phyloP scores from a whole-genome alignment of 2,329 filamentous ascomycete species.

The Xylariales sp. region DNA sequence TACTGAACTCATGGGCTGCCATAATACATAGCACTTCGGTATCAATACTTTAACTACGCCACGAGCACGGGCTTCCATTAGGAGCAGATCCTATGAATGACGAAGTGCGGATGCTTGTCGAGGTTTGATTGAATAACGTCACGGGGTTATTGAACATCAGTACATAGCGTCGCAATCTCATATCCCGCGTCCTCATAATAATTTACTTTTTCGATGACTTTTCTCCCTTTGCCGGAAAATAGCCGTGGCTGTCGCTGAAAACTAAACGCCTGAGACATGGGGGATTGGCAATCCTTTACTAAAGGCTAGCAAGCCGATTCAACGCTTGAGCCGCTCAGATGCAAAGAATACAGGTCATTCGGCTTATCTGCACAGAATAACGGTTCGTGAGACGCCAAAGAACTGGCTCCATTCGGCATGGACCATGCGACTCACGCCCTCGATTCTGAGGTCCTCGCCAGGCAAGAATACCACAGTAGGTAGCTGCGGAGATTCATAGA shows the following conservation, averaged over 20 bases:
- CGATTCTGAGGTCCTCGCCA: too few relatives aligned
- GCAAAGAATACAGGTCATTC: conserved; percentile 22
- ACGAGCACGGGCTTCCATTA: neutral
- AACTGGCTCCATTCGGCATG: too few relatives aligned
- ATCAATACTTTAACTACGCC: neutral
- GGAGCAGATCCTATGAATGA: conserved; percentile 4
- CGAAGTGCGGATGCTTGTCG: conserved; percentile 12
- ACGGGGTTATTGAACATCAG: conserved; percentile 4
- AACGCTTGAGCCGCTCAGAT: conserved; percentile 13
- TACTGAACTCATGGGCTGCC: neutral
- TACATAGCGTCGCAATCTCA: conserved; percentile 16
- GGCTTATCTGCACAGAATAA: conserved; percentile 8
- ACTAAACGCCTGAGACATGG: conserved; percentile 18
- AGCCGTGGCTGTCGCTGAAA: conserved; percentile 3
- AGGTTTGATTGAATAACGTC: conserved; percentile 10
- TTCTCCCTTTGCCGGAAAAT: conserved; percentile 18
- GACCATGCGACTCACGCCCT: neutral
- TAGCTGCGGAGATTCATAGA: too few relatives aligned
- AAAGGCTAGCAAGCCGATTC: too few relatives aligned
- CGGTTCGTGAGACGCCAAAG: neutral
- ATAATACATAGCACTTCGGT: too few relatives aligned
- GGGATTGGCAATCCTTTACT: conserved; percentile 12
- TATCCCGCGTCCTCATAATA: conserved; percentile 18
- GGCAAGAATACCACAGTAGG: too few relatives aligned
- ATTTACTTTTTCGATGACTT: conserved; percentile 23